Percentiles rank a stretch among this genome's conserved stretches.
Conservation (phyloP, 495 filamentous ascomycete species). For the Parmelia sp. region DNA sequence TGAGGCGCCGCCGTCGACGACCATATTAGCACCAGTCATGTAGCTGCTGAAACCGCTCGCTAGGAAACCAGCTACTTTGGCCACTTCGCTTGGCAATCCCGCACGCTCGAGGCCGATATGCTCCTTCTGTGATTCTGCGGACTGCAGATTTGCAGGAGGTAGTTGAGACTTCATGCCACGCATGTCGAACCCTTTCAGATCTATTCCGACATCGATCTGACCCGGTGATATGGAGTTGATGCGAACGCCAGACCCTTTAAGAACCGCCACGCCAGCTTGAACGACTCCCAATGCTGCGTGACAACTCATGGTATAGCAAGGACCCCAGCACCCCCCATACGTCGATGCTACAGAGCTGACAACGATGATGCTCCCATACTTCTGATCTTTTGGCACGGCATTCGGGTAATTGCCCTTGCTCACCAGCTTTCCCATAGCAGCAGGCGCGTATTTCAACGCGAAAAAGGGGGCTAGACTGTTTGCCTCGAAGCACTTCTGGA, state of each 20-base stretch:
- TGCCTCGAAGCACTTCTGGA: constrained; percentile 50
- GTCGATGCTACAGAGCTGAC: constrained; percentile 49
- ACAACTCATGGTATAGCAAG: constrained; percentile 50
- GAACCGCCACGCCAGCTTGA: constrained; percentile 47
- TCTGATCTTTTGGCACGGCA: constrained; percentile 49
- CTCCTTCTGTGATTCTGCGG: constrained; percentile 40
- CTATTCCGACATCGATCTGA: constrained; percentile 53
- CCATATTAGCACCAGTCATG: constrained; percentile 44
- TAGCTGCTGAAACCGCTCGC: constrained; percentile 53
- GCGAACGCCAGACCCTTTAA: constrained; percentile 52
- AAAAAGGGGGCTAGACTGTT: constrained; percentile 56
- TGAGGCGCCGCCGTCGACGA: constrained; percentile 53
- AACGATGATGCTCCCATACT: constrained; percentile 55
- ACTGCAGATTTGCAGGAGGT: constrained; percentile 49
- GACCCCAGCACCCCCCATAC: constrained; percentile 55
- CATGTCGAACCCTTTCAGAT: constrained; percentile 49
- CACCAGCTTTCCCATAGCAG: constrained; percentile 53
- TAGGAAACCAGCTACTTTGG: constrained; percentile 51
- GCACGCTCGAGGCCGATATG: constrained; percentile 44
- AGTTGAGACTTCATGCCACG: constrained; percentile 49
- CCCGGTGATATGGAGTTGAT: constrained; percentile 55
- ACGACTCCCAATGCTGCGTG: constrained; percentile 57
- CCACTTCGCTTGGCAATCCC: constrained; percentile 50
- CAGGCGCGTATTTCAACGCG: constrained; percentile 55
- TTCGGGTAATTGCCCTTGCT: constrained; percentile 50